Conservation (phyloP, 371 early-diverging fungal genomes). For the Umbelopsis sp. region DNA sequence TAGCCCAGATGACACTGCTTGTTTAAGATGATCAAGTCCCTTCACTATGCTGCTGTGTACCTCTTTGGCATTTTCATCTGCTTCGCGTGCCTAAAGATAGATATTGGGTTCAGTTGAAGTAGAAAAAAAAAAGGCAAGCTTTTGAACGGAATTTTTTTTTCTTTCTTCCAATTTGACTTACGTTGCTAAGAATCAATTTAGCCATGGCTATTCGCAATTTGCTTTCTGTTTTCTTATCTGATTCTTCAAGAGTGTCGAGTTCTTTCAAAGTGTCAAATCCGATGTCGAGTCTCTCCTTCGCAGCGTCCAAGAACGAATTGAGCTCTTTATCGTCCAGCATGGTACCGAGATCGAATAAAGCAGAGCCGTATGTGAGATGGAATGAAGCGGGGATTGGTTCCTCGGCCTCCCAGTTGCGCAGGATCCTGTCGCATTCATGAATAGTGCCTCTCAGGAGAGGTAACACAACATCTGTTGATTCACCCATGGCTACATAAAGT, state of each 20-base stretch:
- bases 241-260: conserved; percentile 21
- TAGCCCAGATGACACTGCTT: not conserved
- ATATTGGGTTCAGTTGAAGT: not conserved
- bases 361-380: conserved; percentile 60
- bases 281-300: conserved; percentile 45
- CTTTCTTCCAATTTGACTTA: not conserved
- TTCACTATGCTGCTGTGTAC: not conserved
- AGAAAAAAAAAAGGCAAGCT: not conserved
- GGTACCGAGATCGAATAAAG: conserved; percentile 57
- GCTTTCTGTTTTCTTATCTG: conserved; percentile 23
- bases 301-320: conserved; percentile 46
- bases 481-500: not conserved
- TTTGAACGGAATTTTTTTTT: not conserved
- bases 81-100: not conserved
- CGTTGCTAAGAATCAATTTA: conserved; percentile 23
- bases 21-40: not conserved
- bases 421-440: conserved; percentile 65
- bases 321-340: conserved; percentile 49
- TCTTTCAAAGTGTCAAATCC: conserved; percentile 32
- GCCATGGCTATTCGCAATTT: conserved; percentile 40
- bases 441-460: conserved; percentile 59
- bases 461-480: conserved; percentile 25
- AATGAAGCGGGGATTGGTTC: conserved; percentile 47
- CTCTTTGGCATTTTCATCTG: not conserved
- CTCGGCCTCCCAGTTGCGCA: conserved; percentile 52